A percentile compares a stretch with the other conserved stretches of the same genome.
Conservation (phyloP, 2,329 filamentous ascomycete genomes). For the Paraphoma sp. region DNA sequence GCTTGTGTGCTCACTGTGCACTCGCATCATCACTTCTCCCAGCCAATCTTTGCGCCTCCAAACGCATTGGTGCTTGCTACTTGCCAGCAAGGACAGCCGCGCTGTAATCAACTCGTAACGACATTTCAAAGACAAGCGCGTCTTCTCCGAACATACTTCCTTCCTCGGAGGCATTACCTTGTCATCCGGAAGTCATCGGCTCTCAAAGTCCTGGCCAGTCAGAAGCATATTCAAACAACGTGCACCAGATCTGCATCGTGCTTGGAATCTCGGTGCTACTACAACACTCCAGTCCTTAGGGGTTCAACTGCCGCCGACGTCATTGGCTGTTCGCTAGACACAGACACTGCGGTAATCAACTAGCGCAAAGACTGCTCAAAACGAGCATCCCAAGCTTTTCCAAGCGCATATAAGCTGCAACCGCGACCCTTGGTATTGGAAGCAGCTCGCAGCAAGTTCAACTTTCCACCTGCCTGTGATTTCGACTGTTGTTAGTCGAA, state of each 20-base stretch:
- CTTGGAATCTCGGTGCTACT: constrained; percentile 10
- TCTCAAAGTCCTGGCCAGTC: constrained; percentile 21
- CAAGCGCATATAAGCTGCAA: constrained; percentile 19
- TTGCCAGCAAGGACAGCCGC: background rate
- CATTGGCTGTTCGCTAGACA: constrained; percentile 4
- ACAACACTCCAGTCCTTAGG: constrained; percentile 1
- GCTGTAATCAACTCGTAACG: background rate
- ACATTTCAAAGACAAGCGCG: background rate
- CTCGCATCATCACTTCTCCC: constrained; percentile 2
- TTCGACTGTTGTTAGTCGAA: constrained; percentile 3
- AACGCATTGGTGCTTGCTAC: background rate
- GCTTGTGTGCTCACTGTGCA: constrained; percentile 8
- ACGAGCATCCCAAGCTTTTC: background rate
- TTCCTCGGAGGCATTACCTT: constrained; percentile 1
- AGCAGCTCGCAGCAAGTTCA: background rate
- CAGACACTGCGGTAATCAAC: background rate
- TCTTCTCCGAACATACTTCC: constrained; percentile 1
- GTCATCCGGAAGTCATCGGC: constrained; percentile 20
- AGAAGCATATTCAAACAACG: constrained; percentile 20
- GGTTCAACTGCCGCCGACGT: constrained; percentile 6
- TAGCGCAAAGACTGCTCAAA: background rate
- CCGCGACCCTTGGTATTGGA: constrained; percentile 3
- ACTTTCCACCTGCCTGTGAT: background rate
- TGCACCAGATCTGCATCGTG: constrained; percentile 18
- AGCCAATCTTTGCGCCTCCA: background rate